Percentiles rank a stretch among this genome's conserved stretches.
Evolutionary conservation across 75 land plant genomes (phyloP).

Genomic region (Pinus taeda): DNA sequence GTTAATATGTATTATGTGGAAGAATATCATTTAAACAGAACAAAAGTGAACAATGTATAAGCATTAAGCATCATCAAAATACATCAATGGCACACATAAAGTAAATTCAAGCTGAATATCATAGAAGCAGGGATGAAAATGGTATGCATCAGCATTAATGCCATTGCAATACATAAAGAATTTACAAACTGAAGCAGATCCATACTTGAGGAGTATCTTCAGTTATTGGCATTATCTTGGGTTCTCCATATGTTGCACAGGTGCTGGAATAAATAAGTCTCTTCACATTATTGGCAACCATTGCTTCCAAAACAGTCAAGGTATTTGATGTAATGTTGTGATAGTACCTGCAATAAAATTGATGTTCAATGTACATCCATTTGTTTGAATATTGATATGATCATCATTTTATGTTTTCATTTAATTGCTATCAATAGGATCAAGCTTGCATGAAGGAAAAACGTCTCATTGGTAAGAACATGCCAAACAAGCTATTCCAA

Average conservation of each 20-base stretch:
- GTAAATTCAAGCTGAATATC: background rate
- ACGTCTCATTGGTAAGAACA: background rate
- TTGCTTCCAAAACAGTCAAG: slow-evolving; percentile 31
- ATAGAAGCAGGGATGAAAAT: background rate
- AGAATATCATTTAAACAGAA: background rate
- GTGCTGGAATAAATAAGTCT: slow-evolving; percentile 43
- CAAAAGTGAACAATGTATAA: background rate
- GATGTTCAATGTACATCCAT: background rate
- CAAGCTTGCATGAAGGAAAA: background rate
- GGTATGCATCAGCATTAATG: background rate
- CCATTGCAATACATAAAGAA: background rate
- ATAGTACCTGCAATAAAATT: slow-evolving; percentile 30
- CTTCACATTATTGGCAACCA: slow-evolving; percentile 25
- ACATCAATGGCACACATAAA: background rate
- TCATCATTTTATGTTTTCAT: background rate
- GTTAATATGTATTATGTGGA: background rate
- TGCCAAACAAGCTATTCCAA: background rate
- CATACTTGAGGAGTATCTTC: slow-evolving; percentile 39
- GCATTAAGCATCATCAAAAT: background rate
- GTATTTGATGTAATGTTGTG: slow-evolving; percentile 48
- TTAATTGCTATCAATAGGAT: background rate
- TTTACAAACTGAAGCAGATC: background rate
- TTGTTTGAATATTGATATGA: background rate
- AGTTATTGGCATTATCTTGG: slow-evolving; percentile 33
- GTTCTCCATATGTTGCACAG: slow-evolving; percentile 53